Evolutionary conservation across 176 grass and related monocot species (phyloP).

Genomic region (Aegilops bicornis): DNA sequence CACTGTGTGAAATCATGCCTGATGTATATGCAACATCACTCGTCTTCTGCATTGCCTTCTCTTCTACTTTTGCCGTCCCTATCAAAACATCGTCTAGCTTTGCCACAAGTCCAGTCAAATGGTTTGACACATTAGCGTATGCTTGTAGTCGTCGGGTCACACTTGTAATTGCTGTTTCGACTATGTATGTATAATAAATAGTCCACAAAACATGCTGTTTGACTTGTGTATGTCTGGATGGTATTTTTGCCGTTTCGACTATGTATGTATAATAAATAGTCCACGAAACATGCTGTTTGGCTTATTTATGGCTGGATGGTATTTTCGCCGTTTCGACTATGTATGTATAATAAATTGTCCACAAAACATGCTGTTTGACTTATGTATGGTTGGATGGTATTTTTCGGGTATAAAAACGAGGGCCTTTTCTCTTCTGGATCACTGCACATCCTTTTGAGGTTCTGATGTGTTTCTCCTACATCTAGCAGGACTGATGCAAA

Average conservation of each 20-base stretch:
- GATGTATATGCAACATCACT: neutral
- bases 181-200: neutral
- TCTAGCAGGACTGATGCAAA: constrained; percentile 45
- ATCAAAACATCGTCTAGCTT: neutral
- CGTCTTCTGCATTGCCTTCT: neutral
- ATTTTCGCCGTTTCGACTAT: neutral
- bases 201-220: neutral
- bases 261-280: no score
- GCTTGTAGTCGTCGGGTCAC: neutral
- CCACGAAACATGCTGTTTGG: no score
- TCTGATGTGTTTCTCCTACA: constrained; percentile 21
- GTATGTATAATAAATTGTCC: neutral
- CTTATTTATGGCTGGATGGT: no score
- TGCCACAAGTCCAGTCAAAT: neutral
- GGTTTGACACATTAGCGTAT: neutral
- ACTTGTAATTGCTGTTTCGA: neutral
- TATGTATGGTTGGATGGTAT: neutral
- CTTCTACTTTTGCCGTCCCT: neutral
- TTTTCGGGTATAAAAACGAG: neutral
- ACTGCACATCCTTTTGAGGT: neutral
- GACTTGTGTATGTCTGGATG: neutral
- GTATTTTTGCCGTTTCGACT: neutral
- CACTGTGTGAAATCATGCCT: neutral
- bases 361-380: neutral
- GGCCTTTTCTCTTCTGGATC: neutral